Evolutionary conservation across 2,329 filamentous ascomycete genomes (phyloP), one percentile per base, ranked within the genome.

Genomic region (Exophiala sideris): DNA sequence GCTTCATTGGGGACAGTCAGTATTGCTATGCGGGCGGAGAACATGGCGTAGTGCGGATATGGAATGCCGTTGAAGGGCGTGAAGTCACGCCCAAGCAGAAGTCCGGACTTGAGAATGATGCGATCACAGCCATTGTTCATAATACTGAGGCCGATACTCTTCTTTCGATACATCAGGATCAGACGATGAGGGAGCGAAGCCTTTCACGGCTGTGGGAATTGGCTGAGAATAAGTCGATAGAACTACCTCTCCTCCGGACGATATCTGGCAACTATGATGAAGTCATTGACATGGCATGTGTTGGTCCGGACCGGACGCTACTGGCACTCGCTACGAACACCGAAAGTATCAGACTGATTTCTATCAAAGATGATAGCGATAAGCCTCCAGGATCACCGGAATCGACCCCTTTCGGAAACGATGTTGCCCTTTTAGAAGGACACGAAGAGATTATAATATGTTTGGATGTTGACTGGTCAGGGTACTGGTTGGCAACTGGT

Each of bases 241-340:
- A 64, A 64, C 70, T 87, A 20, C 76, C 80, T 8, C 66, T 85
- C 1, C 79, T 88, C 41, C 84, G 88, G 62, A 83, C 90, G 41
- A 95, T 99, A 62, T 96, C 92, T 3, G 95, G 94, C 49, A 96
- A 94, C 5, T 91, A 97, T 70, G 95, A 99, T 68, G 94, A 99
- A 72, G 91, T 99, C 48, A 96, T 99, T 62, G 95, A 99, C 67
- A 76, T 99, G 33, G 88, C 87, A 29, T 96, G 94, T 65, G 78
- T 97, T 50, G 83, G 94, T 1, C 83, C 85, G 0, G 86, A 95
- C 64, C 84, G 83, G 53, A 92, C 89, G 2, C 74, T 95, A 48
- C 79, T 99, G 58, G 95, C 94, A 5, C 76, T 99, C 21, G 94
- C 92, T 5, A 97, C 92, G 2, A 99, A 99, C 69, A 89, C 91